Evolutionary conservation across 2,329 filamentous ascomycete species (phyloP), one percentile per base, ranked within the genome.

Genomic region (Cladosporium sp.): DNA sequence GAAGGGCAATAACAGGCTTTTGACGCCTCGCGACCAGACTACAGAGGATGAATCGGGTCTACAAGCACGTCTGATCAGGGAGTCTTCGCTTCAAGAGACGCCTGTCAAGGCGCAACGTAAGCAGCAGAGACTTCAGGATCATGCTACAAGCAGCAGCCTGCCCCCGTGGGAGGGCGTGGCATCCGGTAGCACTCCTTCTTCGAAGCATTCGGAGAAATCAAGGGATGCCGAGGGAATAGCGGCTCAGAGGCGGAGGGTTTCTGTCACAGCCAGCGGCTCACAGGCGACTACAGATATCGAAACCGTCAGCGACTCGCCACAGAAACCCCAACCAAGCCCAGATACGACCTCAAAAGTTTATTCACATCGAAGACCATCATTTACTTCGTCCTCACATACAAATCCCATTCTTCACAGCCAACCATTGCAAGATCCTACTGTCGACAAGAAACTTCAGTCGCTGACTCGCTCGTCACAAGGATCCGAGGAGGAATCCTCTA

Each of bases 1-100:
- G 44, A 59, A 60, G 47, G 60, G 59, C n/a, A 60, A 56, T 25
- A 34, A 22, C 53, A 19, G 9, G 9, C n/a, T 40, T 15, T 10
- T 10, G 9, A 32, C 28, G 8, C 52, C 40, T 4, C 40, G 24
- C 17, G 20, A 28, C 40, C 45, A 24, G 8, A 37, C n/a, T 1
- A 12, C 12, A 7, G 25, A 34, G 20, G n/a, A 45, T 7, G 42
- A 45, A 6, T 15, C 40, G 22, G 20, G 40, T 25, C 15, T n/a
- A 25, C 42, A 15, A 8, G 17, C 4, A n/a, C 9, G 12, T 28
- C 7, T 25, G 9, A 25, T 2, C 15, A 28, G 9, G 7, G n/a
- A 15, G 13, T 8, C 15, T 2, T 15, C 42, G 7, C 13, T 22
- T 32, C 12, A 20, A n/a, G 37, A 10, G 5, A 35, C 28, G 28